phyloP scores from a whole-genome alignment of 257 asterid genomes.

The Craterostigma plantagineum region DNA sequence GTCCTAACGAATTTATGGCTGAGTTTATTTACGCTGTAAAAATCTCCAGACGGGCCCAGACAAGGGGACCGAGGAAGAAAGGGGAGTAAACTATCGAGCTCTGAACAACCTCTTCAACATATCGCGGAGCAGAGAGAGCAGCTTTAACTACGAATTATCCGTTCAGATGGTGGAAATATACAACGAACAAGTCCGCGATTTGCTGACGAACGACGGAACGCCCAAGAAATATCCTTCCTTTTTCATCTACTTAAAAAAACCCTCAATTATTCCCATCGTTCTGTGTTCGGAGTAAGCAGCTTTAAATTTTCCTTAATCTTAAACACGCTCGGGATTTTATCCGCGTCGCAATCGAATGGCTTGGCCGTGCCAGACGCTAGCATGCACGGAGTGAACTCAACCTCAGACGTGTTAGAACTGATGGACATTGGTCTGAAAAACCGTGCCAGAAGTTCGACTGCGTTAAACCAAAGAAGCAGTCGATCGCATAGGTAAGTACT shows the following conservation, averaged over 20 bases:
- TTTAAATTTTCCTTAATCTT: slow-evolving; percentile 53
- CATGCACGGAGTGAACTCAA: slow-evolving; percentile 38
- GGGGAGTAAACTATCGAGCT: slow-evolving; percentile 96
- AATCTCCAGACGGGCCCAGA: slow-evolving; percentile 77
- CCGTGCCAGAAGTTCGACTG: slow-evolving; percentile 78
- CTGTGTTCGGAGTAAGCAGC: background rate
- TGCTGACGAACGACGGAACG: slow-evolving; percentile 45
- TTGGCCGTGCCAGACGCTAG: slow-evolving; percentile 87
- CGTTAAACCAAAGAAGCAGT: slow-evolving; percentile 85
- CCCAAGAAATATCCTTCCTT: slow-evolving; percentile 65
- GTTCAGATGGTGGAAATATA: slow-evolving; percentile 96
- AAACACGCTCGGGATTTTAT: slow-evolving; percentile 73
- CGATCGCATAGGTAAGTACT: slow-evolving; percentile 91
- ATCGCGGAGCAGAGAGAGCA: slow-evolving; percentile 41
- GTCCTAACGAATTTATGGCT: too few relatives aligned
- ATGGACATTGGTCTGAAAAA: slow-evolving; percentile 74
- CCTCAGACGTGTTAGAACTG: slow-evolving; percentile 54
- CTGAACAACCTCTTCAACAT: slow-evolving; percentile 60
- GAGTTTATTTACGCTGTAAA: background rate
- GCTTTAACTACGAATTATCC: slow-evolving; percentile 47
- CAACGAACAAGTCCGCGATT: slow-evolving; percentile 95
- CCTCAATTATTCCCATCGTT: background rate
- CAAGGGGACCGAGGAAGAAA: slow-evolving; percentile 62
- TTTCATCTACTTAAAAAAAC: background rate
- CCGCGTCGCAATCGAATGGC: slow-evolving; percentile 51